Base-by-base conservation (phyloP, 352 stramenopile species). In the Pythium phragmitis region DNA sequence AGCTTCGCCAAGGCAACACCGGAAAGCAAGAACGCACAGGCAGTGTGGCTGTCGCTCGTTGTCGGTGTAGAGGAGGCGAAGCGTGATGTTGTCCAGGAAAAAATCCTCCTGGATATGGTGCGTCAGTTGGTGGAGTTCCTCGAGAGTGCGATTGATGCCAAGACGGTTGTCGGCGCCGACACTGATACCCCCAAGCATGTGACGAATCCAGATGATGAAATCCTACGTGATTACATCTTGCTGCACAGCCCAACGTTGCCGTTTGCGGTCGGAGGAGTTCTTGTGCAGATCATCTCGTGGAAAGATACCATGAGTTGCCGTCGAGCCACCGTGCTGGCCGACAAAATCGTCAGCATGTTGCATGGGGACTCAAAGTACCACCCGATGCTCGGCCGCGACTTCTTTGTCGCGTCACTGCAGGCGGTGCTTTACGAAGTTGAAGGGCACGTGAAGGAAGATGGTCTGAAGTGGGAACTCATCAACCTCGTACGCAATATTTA, bases 401-500 rank as follows among this genome's bases (percentile, higher is more conserved):
- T 93, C 17, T 93, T 93, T 53, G 72, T 77, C 1, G 79, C 79
- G 17, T 74, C 75, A 17, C 63, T 93, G 7, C 68, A 84, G 28
- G 72, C 75, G 26, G 65, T 93, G 36, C 30, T 93, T 21, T 68
- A 75, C 19, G 80, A 93, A 43, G 69, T 84, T 52, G 65, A 74
- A 6, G 82, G 80, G 26, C 75, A 88, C 54, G 82, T 88, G 37
- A 90, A 91, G 66, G 84, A 93, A 67, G 84, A 93, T 53, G 77
- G 77, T 11, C 72, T 93, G 14, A 93, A 91, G 55, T 93, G 84
- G 84, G 84, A 93, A 61, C 75, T 93, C 14, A 89, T 93, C 61
- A 93, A 93, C 58, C 69, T 93, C n/a, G 72, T 77, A 11, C 82
- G 84, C 36, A 93, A 93, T 70, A 87, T 91, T 56, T 93, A 91